Conservation (phyloP, 2,329 filamentous ascomycete species). For the Ramularia collo-cygni region DNA sequence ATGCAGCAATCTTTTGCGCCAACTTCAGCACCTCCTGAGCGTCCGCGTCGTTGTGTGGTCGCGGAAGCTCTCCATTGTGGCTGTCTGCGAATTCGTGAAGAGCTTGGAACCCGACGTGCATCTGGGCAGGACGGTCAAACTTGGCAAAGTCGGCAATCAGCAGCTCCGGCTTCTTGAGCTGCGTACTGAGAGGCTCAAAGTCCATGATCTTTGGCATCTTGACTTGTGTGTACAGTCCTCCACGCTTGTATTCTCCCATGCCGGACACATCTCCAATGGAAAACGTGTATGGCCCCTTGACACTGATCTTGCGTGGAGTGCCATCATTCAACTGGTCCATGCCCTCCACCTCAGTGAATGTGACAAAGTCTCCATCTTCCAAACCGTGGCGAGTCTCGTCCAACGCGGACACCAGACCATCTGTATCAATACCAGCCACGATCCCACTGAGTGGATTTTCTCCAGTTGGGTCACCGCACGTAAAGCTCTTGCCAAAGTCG, state of each 20-base stretch:
- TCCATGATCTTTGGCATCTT: slow-evolving; percentile 95
- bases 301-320: slow-evolving; percentile 81
- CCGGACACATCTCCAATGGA: slow-evolving; percentile 89
- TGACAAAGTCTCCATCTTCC: slow-evolving; percentile 94
- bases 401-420: slow-evolving; percentile 83
- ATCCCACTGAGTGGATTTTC: slow-evolving; percentile 85
- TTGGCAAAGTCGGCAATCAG: slow-evolving; percentile 95
- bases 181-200: slow-evolving; percentile 72
- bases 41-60: slow-evolving; percentile 77
- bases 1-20: slow-evolving; percentile 63
- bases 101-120: slow-evolving; percentile 89
- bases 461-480: slow-evolving; percentile 80
- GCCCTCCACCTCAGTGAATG: slow-evolving; percentile 86
- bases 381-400: slow-evolving; percentile 93
- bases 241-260: slow-evolving; percentile 78
- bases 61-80: slow-evolving; percentile 65
- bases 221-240: slow-evolving; percentile 88
- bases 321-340: slow-evolving; percentile 81
- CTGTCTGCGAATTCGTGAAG: slow-evolving; percentile 76
- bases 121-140: slow-evolving; percentile 86
- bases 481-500: slow-evolving; percentile 93
- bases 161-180: slow-evolving; percentile 81
- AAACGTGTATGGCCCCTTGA: slow-evolving; percentile 94
- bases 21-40: slow-evolving; percentile 70
- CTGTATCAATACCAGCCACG: slow-evolving; percentile 79